phyloP scores from a whole-genome alignment of 163 green algal species.

The Picocystis sp. region DNA sequence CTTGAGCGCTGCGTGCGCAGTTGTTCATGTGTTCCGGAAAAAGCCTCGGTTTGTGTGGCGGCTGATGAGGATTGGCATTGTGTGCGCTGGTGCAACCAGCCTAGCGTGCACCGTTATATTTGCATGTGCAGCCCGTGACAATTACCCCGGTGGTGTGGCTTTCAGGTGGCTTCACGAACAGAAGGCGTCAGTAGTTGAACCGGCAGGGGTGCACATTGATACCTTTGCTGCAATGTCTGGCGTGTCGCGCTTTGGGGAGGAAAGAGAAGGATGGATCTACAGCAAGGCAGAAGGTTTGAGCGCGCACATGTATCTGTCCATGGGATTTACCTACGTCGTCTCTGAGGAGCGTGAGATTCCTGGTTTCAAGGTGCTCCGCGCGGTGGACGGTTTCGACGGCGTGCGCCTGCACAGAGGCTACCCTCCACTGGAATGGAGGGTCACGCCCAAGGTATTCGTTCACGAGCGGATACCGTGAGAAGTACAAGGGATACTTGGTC shows the following conservation, averaged over 20 bases:
- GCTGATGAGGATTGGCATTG: neutral
- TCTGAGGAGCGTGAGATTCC: no score
- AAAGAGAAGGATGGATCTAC: constrained; percentile 25
- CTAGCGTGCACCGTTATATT: constrained; percentile 14
- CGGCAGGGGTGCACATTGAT: constrained; percentile 38
- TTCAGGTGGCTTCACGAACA: constrained; percentile 28
- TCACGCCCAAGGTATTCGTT: no score
- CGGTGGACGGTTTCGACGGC: no score
- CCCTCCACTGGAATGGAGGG: no score
- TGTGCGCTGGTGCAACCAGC: constrained; percentile 1
- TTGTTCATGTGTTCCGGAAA: constrained; percentile 15
- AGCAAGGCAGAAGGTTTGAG: constrained; percentile 28
- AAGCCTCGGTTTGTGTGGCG: neutral
- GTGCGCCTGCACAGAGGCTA: no score
- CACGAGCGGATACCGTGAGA: no score
- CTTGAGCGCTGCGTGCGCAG: constrained; percentile 27
- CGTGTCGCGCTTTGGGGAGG: constrained; percentile 38
- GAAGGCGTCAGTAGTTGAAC: neutral
- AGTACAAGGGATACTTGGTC: no score
- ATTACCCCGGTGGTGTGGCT: constrained; percentile 53
- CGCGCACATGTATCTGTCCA: no score
- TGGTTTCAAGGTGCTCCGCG: no score
- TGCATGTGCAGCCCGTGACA: constrained; percentile 17
- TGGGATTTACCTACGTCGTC: no score
- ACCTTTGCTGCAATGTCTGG: constrained; percentile 45